Base-by-base conservation (phyloP, 306 rosid genomes). In the Neltuma alba region DNA sequence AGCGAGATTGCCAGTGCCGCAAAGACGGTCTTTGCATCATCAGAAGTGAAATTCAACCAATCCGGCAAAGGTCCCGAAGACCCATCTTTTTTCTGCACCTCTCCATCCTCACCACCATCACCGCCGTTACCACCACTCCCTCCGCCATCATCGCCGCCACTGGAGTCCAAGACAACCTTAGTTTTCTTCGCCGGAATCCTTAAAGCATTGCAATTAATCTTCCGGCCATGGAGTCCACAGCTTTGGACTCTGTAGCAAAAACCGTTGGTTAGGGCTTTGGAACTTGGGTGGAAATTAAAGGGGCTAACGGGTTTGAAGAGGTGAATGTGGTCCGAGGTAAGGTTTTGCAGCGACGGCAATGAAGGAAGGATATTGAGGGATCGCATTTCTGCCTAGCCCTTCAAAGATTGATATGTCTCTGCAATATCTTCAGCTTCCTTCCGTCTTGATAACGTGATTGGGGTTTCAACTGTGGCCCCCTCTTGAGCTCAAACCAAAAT, bases 1-100 rank as follows among this genome's bases (percentile, higher is more conserved):
- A 86, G 87, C 38, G 89, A 83, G 31, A 86, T 80, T 5, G 90
- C 99, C 60, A 95, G 81, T 13, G 98, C 98, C 47, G 88, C 98
- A 75, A 95, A 86, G 9, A 93, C 94, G 20, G 98, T 91, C 84
- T 87, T 85, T 0, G 98, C 98, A 16, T 93, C 99, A 77, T 93
- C 96, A 5, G 94, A 65, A 41, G 92, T 89, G 72, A 95, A 84
- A 85, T 89, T 90, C 78, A 93, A 61, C 98, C 98, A 91, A 8
- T 90, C 92, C 1, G 92, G 87, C 50, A 90, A 84, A 23, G 83
- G 84, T 40, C 83, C 86, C 8, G 79, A 78, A 66, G 86, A 75
- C 64, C 44, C 89, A 45, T 79, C 89, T 75, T 89, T 91, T 58
- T 90, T 88, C 79, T 86, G 86, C 54, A 64, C 85, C 31, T 83